phyloP scores from a whole-genome alignment of 768 basidiomycete genomes.

The Panaeolus papilionaceus region DNA sequence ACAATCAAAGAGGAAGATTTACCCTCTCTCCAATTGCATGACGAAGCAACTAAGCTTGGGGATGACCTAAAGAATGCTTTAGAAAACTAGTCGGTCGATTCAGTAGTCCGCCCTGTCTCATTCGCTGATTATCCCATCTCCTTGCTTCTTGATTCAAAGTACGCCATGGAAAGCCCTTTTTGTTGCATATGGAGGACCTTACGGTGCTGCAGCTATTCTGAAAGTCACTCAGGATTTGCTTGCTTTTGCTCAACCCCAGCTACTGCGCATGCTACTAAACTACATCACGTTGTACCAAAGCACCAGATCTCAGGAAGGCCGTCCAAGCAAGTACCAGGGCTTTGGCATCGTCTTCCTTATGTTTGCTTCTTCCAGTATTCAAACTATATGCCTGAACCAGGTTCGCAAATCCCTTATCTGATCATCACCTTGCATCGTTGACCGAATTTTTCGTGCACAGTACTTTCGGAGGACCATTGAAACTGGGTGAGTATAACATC shows the following conservation, averaged over 20 bases:
- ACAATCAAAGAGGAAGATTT: conserved; percentile 88
- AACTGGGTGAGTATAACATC: conserved; percentile 53
- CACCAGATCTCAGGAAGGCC: conserved; percentile 42
- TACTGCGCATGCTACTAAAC: conserved; percentile 77
- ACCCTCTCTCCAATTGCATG: conserved; percentile 69
- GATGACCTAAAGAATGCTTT: conserved; percentile 65
- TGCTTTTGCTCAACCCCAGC: conserved; percentile 86
- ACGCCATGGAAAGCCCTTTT: conserved; percentile 78
- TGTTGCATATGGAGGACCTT: conserved; percentile 81
- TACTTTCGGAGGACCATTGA: conserved; percentile 88
- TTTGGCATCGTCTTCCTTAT: conserved; percentile 79
- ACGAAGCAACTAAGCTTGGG: conserved; percentile 76
- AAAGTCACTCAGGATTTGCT: conserved; percentile 85
- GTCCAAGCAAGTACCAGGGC: conserved; percentile 60
- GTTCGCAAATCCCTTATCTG: conserved; percentile 38
- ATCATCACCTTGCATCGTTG: background rate
- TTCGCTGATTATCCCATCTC: too few species aligned
- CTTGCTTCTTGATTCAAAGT: conserved; percentile 37
- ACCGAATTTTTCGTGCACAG: conserved; percentile 37
- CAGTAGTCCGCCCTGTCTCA: too few species aligned
- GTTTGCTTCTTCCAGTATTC: conserved; percentile 78
- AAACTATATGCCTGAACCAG: conserved; percentile 84
- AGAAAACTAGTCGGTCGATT: conserved; percentile 61
- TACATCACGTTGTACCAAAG: conserved; percentile 84
- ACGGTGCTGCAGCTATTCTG: conserved; percentile 60